A percentile compares a stretch with the other conserved stretches of the same genome.
phyloP scores from a whole-genome alignment of 2,329 filamentous ascomycete genomes.

The Ambrosiella xylebori region DNA sequence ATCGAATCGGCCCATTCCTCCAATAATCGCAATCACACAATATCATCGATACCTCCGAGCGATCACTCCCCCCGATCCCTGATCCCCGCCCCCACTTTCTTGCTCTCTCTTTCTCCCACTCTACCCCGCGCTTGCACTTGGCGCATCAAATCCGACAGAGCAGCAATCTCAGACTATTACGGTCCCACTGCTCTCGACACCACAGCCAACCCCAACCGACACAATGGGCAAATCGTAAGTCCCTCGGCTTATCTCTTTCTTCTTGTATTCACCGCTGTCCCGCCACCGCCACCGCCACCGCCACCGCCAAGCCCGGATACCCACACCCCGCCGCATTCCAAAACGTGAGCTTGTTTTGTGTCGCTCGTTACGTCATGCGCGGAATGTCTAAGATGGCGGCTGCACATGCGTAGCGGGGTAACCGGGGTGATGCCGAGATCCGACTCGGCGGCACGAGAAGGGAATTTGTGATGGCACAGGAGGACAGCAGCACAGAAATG shows the following conservation, averaged over 20 bases:
- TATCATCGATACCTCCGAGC: too few relatives aligned
- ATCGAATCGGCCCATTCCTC: too few relatives aligned
- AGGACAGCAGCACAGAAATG: background rate
- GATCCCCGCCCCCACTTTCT: too few relatives aligned
- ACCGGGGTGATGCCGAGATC: background rate
- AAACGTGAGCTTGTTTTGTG: background rate
- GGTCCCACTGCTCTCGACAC: too few relatives aligned
- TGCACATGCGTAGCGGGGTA: background rate
- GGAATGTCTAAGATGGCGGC: background rate
- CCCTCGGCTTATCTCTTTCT: background rate
- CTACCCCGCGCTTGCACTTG: too few relatives aligned
- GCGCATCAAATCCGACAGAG: too few relatives aligned
- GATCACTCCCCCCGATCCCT: too few relatives aligned
- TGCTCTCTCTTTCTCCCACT: too few relatives aligned
- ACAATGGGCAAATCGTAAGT: slow-evolving; percentile 40
- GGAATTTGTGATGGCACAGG: background rate
- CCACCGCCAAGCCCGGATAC: too few relatives aligned
- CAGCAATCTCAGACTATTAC: too few relatives aligned
- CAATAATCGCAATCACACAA: too few relatives aligned
- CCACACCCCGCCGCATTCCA: background rate
- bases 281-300: background rate
- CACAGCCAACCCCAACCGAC: background rate
- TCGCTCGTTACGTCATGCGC: background rate
- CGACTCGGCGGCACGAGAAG: background rate
- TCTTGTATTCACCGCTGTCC: background rate